Conservation (phyloP, 345 rosid species). For the Populus euphratica region DNA sequence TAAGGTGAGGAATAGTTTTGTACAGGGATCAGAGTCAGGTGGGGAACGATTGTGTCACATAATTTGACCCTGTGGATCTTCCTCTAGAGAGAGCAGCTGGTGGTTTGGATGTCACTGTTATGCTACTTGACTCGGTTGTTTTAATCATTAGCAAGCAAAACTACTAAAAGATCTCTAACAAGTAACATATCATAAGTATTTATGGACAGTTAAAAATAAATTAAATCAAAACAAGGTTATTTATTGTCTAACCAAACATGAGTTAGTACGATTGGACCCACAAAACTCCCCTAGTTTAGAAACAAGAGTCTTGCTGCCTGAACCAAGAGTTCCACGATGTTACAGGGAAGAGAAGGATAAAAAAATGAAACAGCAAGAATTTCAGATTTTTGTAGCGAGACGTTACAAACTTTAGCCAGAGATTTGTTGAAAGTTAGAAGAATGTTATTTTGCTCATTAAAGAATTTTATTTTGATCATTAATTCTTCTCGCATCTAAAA, state of each 20-base stretch:
- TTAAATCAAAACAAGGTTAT: background rate
- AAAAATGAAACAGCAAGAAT: no score
- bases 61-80: slow-evolving; percentile 28
- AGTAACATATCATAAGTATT: no score
- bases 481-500: background rate
- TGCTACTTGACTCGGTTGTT: background rate
- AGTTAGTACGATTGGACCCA: slow-evolving; percentile 20
- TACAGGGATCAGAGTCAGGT: background rate
- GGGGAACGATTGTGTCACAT: slow-evolving; percentile 26
- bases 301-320: background rate
- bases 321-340: no score
- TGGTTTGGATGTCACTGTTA: slow-evolving; percentile 5
- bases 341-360: no score
- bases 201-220: background rate
- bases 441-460: no score
- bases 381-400: no score
- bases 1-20: background rate
- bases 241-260: slow-evolving; percentile 1
- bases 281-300: background rate
- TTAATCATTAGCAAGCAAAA: slow-evolving; percentile 17
- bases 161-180: background rate
- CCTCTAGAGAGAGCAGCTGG: slow-evolving; percentile 16
- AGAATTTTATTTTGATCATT: no score
- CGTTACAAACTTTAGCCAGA: no score
- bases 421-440: no score